Base-by-base conservation (phyloP, 192 early-diverging fungal genomes). In the Podila epicladia region DNA sequence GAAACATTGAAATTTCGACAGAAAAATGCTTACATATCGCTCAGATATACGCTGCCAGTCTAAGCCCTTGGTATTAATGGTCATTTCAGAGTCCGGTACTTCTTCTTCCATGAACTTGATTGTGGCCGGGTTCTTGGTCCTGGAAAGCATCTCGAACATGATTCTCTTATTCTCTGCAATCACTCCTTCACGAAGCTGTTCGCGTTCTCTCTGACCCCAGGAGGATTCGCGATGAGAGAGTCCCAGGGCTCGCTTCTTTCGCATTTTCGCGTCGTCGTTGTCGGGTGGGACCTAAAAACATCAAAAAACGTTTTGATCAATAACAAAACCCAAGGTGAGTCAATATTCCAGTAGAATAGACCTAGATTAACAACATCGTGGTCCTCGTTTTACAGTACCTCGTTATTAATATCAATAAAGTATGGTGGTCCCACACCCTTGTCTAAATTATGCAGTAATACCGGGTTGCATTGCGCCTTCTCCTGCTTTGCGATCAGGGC, bases 1-100 rank as follows among this genome's bases (percentile, higher is more conserved):
- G 51, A 45, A 28, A 31, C 28, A 38, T 31, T 12, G 9, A 20
- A 28, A 64, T 29, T 68, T 22, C 35, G 38, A 31, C 6, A 3
- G 58, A 20, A 22, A 37, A 26, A 26, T 3, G 22, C 29, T 67
- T 84, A 84, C 83, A 69, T 61, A 75, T 68, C 58, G 57, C 24
- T 67, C 67, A 5, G 83, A 64, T 8, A 80, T 71, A 28, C 73
- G 69, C 28, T 51, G 12, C 75, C 75, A 84, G 58, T 80, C 61
- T 17, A 84, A 49, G 12, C 71, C 76, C 31, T 74, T 64, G 3
- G 73, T 79, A 53, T 80, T 80, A 5, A 79, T 29, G 41, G 71
- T 67, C 69, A 84, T 61, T 38, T 80, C 51, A 17, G 61, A 31
- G 12, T 84, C 71, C 8, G 75, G 28, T 0, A 62, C 35, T 37